Evolutionary conservation across 768 basidiomycete species (phyloP).

Genomic region (Panellus pusillus): DNA sequence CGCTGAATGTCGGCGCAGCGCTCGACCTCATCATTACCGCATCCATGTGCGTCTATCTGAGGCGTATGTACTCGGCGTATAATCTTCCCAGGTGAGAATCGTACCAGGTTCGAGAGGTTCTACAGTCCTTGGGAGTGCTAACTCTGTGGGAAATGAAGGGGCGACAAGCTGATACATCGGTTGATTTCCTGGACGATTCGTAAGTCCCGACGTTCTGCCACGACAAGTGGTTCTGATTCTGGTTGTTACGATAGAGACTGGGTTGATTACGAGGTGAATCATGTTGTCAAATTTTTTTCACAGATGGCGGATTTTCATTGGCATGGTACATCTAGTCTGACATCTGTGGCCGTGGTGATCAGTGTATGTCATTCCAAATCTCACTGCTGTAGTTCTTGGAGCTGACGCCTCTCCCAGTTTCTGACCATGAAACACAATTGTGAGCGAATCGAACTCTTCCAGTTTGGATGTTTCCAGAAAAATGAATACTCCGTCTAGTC

Average conservation of each 20-base stretch:
- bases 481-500: no score
- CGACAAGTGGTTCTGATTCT: neutral
- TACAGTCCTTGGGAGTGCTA: neutral
- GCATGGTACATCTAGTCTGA: neutral
- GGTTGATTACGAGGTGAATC: no score
- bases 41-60: no score
- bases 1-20: no score
- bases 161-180: conserved; percentile 27
- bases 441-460: no score
- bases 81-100: conserved; percentile 23
- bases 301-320: neutral
- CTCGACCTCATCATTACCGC: no score
- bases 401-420: conserved; percentile 1
- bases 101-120: neutral
- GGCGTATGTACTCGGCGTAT: conserved; percentile 24
- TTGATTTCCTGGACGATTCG: no score
- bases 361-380: neutral
- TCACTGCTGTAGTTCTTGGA: neutral
- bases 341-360: no score
- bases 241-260: conserved; percentile 21
- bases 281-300: conserved; percentile 7
- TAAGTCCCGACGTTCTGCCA: conserved; percentile 28
- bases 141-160: conserved; percentile 12
- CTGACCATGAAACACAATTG: conserved; percentile 21
- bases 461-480: no score